A percentile compares a stretch with the other conserved stretches of the same genome.
These are phyloP conservation scores for Tilletia horrida DNA, from an alignment of 1,284 basidiomycete species.

Conservation along the genomic window DNA sequence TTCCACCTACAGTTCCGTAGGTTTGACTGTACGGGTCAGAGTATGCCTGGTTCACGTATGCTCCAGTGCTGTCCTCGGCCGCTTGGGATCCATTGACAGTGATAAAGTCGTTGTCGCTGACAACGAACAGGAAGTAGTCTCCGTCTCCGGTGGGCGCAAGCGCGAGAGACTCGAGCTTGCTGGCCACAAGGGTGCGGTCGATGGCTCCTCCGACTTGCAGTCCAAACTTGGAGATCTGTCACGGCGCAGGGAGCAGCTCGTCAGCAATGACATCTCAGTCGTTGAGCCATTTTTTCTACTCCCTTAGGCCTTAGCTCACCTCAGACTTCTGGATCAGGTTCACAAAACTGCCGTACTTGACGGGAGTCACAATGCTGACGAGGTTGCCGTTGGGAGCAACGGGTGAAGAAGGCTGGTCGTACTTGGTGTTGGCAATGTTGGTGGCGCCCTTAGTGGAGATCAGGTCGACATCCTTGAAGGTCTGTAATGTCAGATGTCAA, in stretches of 20 bases:
- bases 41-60: slow-evolving; percentile 33
- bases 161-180: slow-evolving; percentile 69
- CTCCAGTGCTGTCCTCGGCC: slow-evolving; percentile 19
- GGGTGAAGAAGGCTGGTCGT: slow-evolving; percentile 62
- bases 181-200: slow-evolving; percentile 62
- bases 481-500: too few relatives aligned
- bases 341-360: slow-evolving; percentile 62
- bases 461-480: slow-evolving; percentile 60
- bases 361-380: slow-evolving; percentile 59
- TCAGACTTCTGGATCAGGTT: slow-evolving; percentile 59
- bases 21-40: slow-evolving; percentile 36
- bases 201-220: slow-evolving; percentile 58
- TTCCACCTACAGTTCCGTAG: slow-evolving; percentile 16
- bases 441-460: slow-evolving; percentile 63
- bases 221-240: slow-evolving; percentile 62
- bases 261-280: too few relatives aligned
- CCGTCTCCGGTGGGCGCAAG: slow-evolving; percentile 64
- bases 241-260: slow-evolving; percentile 49
- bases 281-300: too few relatives aligned
- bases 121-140: slow-evolving; percentile 68
- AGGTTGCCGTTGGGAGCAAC: slow-evolving; percentile 62
- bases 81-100: slow-evolving; percentile 63
- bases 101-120: slow-evolving; percentile 67
- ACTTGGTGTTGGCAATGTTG: slow-evolving; percentile 64
- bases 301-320: too few relatives aligned